Evolutionary conservation across 129 eudicot species (phyloP).

Genomic region (Mikania micrantha): DNA sequence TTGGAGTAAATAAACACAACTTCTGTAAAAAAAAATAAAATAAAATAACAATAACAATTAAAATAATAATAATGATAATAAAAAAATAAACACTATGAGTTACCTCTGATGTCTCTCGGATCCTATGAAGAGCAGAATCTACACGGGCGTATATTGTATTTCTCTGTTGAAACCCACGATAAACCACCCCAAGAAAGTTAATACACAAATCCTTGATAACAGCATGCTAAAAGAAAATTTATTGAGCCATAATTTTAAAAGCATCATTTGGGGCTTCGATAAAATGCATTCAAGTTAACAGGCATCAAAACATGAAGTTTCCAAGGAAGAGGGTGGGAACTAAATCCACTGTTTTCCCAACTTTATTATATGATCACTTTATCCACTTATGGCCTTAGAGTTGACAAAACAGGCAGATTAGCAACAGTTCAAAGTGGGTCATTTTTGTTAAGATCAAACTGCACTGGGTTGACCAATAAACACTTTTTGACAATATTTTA

Average conservation of each 20-base stretch:
- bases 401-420: neutral
- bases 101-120: conserved; percentile 80
- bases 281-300: neutral
- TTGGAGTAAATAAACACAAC: neutral
- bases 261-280: neutral
- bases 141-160: conserved; percentile 82
- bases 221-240: neutral
- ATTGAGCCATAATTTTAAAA: neutral
- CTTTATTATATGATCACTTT: neutral
- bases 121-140: conserved; percentile 80
- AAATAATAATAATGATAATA: neutral
- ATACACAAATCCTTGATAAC: neutral
- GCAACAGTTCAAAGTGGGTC: neutral
- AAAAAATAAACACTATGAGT: conserved; percentile 3
- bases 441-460: neutral
- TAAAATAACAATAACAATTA: neutral
- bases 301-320: neutral
- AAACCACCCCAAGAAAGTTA: conserved; percentile 4
- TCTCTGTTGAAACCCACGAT: conserved; percentile 48
- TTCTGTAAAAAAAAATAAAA: neutral
- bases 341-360: neutral
- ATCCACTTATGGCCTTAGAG: neutral
- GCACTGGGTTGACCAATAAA: neutral
- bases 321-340: neutral
- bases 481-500: neutral